These are phyloP conservation scores for Starmerella lactis-condensi DNA, from an alignment of 805 yeast genomes.

Conservation along the genomic window DNA sequence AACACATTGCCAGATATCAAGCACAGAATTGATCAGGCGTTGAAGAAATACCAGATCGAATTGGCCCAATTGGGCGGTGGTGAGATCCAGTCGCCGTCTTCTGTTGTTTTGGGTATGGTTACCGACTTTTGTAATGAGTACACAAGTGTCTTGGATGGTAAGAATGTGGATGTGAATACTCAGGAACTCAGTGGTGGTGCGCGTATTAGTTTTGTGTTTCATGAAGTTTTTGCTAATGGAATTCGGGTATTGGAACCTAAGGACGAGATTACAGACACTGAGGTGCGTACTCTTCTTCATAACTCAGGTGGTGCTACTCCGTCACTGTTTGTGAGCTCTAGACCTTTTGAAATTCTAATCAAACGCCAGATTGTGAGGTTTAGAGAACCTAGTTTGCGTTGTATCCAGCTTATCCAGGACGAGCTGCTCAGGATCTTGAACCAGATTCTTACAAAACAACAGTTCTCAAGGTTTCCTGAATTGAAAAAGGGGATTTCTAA, in stretches of 20 bases:
- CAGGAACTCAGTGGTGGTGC: slow-evolving; percentile 96
- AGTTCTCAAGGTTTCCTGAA: slow-evolving; percentile 78
- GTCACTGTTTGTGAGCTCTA: slow-evolving; percentile 87
- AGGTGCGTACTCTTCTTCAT: slow-evolving; percentile 90
- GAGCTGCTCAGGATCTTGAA: slow-evolving; percentile 82
- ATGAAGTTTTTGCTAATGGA: slow-evolving; percentile 90
- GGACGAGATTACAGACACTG: slow-evolving; percentile 87
- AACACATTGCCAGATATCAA: slow-evolving; percentile 84
- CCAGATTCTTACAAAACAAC: slow-evolving; percentile 65
- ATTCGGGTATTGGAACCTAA: slow-evolving; percentile 82
- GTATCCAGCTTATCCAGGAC: slow-evolving; percentile 82
- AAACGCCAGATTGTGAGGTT: slow-evolving; percentile 83
- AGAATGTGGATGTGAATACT: slow-evolving; percentile 72
- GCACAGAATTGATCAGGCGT: slow-evolving; percentile 66
- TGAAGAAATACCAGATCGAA: slow-evolving; percentile 72
- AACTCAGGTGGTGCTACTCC: slow-evolving; percentile 95
- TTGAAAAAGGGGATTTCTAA: slow-evolving; percentile 73
- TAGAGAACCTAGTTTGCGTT: slow-evolving; percentile 80
- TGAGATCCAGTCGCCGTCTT: slow-evolving; percentile 63
- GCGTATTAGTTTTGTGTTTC: slow-evolving; percentile 91
- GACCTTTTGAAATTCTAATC: slow-evolving; percentile 86
- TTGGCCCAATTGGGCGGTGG: slow-evolving; percentile 62
- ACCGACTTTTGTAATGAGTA: slow-evolving; percentile 90
- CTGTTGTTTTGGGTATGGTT: slow-evolving; percentile 75
- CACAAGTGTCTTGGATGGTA: slow-evolving; percentile 80